Percentiles rank a stretch among this genome's conserved stretches.
phyloP scores from a whole-genome alignment of 768 basidiomycete species.

The Termitomyces eurrhizus region DNA sequence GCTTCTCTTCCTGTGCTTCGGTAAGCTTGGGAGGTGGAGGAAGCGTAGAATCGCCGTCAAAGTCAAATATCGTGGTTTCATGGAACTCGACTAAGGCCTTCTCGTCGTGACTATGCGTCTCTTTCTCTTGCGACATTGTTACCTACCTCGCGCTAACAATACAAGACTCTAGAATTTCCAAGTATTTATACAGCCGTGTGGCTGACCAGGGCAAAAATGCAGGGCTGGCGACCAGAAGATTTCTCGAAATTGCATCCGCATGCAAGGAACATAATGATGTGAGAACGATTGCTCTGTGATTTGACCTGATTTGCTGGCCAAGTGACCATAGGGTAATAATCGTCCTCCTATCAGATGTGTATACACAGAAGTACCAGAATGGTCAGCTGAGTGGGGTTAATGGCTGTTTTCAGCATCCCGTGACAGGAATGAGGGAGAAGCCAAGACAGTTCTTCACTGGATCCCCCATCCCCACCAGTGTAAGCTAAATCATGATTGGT shows the following conservation, averaged over 20 bases:
- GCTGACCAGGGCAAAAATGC: not conserved
- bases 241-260: not conserved
- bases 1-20: slow-evolving; percentile 42
- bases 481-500: not conserved
- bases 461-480: not conserved
- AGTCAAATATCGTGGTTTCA: slow-evolving; percentile 27
- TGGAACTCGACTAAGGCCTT: slow-evolving; percentile 11
- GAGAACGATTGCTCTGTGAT: not conserved
- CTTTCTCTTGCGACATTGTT: slow-evolving; percentile 17
- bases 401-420: not conserved
- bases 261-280: not conserved
- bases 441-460: not conserved
- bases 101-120: slow-evolving; percentile 12
- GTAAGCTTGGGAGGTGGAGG: slow-evolving; percentile 45
- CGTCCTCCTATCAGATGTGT: not conserved
- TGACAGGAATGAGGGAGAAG: not conserved
- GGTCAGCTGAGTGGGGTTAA: not conserved
- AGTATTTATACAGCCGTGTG: not conserved
- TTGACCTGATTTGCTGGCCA: not conserved
- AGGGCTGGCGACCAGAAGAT: not conserved
- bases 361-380: not conserved
- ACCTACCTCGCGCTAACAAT: not conserved
- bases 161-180: no score
- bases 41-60: slow-evolving; percentile 41
- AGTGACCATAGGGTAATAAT: not conserved